Evolutionary conservation across 441 rosid species (phyloP).

Genomic region (Corymbia calophylla): DNA sequence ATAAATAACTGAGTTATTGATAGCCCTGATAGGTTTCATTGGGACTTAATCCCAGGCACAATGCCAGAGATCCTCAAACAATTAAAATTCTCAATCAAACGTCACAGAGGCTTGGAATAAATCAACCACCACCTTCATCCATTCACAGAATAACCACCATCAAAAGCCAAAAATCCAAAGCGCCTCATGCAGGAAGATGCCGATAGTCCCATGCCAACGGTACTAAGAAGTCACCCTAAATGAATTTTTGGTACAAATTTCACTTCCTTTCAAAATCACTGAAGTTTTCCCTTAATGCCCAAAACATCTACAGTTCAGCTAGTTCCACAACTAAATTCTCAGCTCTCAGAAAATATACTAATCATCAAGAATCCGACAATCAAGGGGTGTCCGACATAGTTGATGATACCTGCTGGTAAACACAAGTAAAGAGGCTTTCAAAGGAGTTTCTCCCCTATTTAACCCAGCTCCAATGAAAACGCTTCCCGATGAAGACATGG

Average conservation of each 20-base stretch:
- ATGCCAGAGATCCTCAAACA: not conserved
- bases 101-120: not conserved
- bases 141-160: not conserved
- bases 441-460: not conserved
- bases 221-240: not conserved
- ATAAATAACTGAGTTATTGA: not conserved
- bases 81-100: not conserved
- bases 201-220: not conserved
- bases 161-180: not conserved
- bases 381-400: not conserved
- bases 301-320: not conserved
- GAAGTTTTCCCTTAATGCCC: not conserved
- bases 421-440: not conserved
- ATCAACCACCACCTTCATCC: not conserved
- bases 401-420: not conserved
- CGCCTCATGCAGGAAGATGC: not conserved
- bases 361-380: not conserved
- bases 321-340: not conserved
- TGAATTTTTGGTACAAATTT: not conserved
- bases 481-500: not conserved
- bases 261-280: not conserved
- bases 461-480: not conserved
- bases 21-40: not conserved
- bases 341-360: not conserved
- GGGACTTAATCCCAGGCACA: not conserved